A percentile compares a stretch with the other conserved stretches of the same genome.
Conservation (phyloP, 1,139 yeast species). For the Pichia norvegensis region DNA sequence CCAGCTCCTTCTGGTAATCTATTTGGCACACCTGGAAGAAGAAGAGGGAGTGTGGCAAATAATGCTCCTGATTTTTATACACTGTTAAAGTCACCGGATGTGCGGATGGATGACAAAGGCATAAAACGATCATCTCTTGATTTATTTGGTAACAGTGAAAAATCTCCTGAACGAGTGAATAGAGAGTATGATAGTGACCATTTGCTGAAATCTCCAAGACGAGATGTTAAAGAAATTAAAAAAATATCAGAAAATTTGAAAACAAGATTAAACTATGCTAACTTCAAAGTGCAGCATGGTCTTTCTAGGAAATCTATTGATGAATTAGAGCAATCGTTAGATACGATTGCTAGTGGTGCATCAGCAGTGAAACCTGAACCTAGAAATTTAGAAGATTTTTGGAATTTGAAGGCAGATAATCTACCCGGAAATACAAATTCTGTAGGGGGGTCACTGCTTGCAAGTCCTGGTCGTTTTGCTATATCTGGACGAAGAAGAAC, state of each 20-base stretch:
- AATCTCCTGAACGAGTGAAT: conserved; percentile 21
- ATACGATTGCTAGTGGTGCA: conserved; percentile 16
- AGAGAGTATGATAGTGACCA: conserved; percentile 12
- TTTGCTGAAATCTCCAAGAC: conserved; percentile 13
- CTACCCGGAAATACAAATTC: conserved; percentile 13
- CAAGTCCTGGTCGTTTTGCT: conserved; percentile 7
- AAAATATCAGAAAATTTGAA: conserved; percentile 29
- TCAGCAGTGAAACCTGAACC: conserved; percentile 8
- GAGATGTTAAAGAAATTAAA: conserved; percentile 27
- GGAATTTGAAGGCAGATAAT: conserved; percentile 22
- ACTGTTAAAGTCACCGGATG: conserved; percentile 29
- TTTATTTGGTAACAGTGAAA: conserved; percentile 21
- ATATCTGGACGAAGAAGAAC: conserved; percentile 7
- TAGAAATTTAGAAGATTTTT: conserved; percentile 21
- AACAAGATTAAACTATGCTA: conserved; percentile 29
- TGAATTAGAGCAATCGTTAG: conserved; percentile 26
- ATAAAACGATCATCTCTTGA: conserved; percentile 28
- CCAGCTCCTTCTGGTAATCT: conserved; percentile 15
- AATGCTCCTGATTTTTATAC: conserved; percentile 26
- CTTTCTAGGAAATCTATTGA: conserved; percentile 26
- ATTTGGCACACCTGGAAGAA: conserved; percentile 22
- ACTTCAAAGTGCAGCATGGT: conserved; percentile 29
- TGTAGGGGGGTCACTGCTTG: conserved; percentile 1
- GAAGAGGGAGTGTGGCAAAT: conserved; percentile 12
- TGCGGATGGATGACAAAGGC: conserved; percentile 16